Conservation (phyloP, 106 monocot species). For the Platanthera guangdongensis region DNA sequence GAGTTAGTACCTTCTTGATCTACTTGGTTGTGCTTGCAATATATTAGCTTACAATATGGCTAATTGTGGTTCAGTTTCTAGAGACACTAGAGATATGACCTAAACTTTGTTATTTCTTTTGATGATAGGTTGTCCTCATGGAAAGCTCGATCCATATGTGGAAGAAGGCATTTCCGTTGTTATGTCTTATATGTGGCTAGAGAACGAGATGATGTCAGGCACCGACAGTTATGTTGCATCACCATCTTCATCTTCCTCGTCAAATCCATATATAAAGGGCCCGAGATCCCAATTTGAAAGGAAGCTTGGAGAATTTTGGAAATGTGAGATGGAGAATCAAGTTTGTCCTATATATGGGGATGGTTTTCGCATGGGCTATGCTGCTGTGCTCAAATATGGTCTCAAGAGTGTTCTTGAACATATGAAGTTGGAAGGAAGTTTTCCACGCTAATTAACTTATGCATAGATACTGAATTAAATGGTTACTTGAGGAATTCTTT, state of each 20-base stretch:
- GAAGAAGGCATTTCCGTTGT: constrained; percentile 28
- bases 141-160: constrained; percentile 24
- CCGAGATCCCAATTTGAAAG: constrained; percentile 47
- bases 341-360: constrained; percentile 53
- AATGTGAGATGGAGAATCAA: constrained; percentile 55
- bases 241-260: constrained; percentile 23
- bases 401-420: constrained; percentile 52
- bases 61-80: too few species aligned
- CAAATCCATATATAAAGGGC: constrained; percentile 39
- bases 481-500: too few species aligned
- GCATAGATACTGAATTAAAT: too few species aligned
- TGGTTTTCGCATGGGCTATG: constrained; percentile 53
- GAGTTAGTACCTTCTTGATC: too few species aligned
- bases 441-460: constrained; percentile 23
- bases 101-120: not conserved
- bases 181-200: constrained; percentile 26
- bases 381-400: constrained; percentile 44
- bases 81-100: too few species aligned
- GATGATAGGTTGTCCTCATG: constrained; percentile 28
- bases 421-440: constrained; percentile 35
- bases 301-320: constrained; percentile 62
- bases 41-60: too few species aligned
- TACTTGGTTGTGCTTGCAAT: too few species aligned
- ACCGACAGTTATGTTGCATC: constrained; percentile 27
- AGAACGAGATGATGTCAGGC: constrained; percentile 46